A percentile compares a stretch with the other conserved stretches of the same genome.
phyloP scores from a whole-genome alignment of 768 basidiomycete genomes.

The Xanthoconium purpureum region DNA sequence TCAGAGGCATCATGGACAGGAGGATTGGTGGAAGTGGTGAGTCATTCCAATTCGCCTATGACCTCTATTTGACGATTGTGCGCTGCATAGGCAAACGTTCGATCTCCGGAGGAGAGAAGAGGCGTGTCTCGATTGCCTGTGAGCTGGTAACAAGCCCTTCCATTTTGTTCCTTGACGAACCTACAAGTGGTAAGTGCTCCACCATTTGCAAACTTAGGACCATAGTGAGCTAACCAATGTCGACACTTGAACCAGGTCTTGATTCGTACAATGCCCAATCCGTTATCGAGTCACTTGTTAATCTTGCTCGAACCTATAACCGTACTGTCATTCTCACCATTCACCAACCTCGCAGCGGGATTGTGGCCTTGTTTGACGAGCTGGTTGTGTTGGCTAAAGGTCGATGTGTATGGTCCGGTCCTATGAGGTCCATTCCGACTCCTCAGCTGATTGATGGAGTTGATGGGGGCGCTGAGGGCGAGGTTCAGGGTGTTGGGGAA shows the following conservation, averaged over 20 bases:
- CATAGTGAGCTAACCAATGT: background rate
- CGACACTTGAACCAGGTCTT: conserved; percentile 50
- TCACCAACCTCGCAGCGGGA: conserved; percentile 97
- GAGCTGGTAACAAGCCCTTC: conserved; percentile 97
- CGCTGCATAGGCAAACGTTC: conserved; percentile 65
- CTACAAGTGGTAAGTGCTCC: conserved; percentile 75
- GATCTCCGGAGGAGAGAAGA: conserved; percentile 97
- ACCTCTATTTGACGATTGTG: background rate
- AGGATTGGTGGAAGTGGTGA: conserved; percentile 84
- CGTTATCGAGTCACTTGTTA: conserved; percentile 84
- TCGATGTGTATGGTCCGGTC: conserved; percentile 42
- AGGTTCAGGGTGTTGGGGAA: conserved; percentile 34
- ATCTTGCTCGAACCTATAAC: conserved; percentile 83
- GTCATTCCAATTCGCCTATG: conserved; percentile 20
- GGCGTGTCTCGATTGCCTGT: conserved; percentile 95
- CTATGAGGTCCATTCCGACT: conserved; percentile 19
- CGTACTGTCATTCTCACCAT: conserved; percentile 97
- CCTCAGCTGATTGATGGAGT: conserved; percentile 5
- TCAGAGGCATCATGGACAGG: conserved; percentile 83
- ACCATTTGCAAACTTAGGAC: background rate
- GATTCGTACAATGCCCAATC: conserved; percentile 96
- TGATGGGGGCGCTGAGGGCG: conserved; percentile 12
- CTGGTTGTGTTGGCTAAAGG: conserved; percentile 83
- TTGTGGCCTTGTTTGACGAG: conserved; percentile 93
- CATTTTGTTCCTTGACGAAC: conserved; percentile 94